phyloP scores from a whole-genome alignment of 371 early-diverging fungal genomes.

The Mortierella sp. region DNA sequence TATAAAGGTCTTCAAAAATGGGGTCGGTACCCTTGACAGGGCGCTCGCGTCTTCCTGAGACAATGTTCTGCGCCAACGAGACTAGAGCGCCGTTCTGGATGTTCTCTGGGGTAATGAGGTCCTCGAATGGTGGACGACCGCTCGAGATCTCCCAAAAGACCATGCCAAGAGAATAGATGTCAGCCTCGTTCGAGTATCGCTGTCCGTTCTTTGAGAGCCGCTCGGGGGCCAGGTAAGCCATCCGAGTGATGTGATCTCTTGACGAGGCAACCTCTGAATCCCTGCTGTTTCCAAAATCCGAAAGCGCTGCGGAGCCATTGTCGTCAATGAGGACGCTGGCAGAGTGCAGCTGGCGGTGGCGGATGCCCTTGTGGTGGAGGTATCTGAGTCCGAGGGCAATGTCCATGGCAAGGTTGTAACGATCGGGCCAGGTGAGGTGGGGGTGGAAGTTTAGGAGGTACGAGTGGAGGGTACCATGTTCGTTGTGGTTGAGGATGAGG shows the following conservation, averaged over 20 bases:
- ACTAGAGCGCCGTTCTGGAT: constrained; percentile 31
- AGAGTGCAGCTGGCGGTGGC: constrained; percentile 55
- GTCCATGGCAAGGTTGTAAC: constrained; percentile 55
- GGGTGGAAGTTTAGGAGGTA: constrained; percentile 53
- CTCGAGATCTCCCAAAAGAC: constrained; percentile 57
- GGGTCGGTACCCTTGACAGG: constrained; percentile 37
- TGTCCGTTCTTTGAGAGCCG: constrained; percentile 29
- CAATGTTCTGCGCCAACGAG: constrained; percentile 43
- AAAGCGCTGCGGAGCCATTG: constrained; percentile 54
- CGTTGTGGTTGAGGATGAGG: constrained; percentile 47
- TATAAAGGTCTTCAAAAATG: constrained; percentile 36
- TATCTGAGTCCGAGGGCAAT: constrained; percentile 47
- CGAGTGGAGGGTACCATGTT: constrained; percentile 53
- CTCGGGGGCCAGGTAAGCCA: constrained; percentile 52
- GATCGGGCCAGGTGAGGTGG: constrained; percentile 55
- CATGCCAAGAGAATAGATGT: constrained; percentile 51
- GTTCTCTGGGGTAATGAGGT: constrained; percentile 29
- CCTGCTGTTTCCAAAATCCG: constrained; percentile 43
- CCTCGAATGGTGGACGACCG: constrained; percentile 47
- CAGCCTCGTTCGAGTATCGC: constrained; percentile 43
- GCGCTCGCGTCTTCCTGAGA: constrained; percentile 47
- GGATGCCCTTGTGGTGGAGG: constrained; percentile 46
- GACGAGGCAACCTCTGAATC: constrained; percentile 51
- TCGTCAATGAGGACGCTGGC: constrained; percentile 50
- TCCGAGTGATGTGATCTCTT: constrained; percentile 35